phyloP scores from a whole-genome alignment of 331 rosid genomes.

The Dryas integrifolia region DNA sequence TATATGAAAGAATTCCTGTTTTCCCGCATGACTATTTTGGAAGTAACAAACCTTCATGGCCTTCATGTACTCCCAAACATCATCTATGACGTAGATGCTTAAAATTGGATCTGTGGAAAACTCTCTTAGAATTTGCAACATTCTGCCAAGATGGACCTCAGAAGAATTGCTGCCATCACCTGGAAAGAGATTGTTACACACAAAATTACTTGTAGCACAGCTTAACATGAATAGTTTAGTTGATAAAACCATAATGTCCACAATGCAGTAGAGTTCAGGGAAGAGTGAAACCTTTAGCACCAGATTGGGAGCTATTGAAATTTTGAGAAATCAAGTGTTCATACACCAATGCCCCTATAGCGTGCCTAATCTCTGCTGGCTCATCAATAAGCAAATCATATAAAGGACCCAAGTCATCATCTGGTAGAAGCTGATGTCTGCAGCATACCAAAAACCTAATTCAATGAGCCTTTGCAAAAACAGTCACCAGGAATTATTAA shows the following conservation, averaged over 20 bases:
- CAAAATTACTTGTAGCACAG: conserved; percentile 16
- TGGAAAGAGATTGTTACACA: conserved; percentile 35
- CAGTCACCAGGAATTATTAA: conserved; percentile 8
- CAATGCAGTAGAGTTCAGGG: conserved; percentile 14
- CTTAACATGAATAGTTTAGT: conserved; percentile 19
- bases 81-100: conserved; percentile 88
- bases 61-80: conserved; percentile 96
- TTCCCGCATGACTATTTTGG: no score
- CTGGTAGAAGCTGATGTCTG: conserved; percentile 95
- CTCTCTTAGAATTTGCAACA: conserved; percentile 89
- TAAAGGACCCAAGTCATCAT: conserved; percentile 90
- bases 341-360: conserved; percentile 91
- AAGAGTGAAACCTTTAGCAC: conserved; percentile 48
- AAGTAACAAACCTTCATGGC: conserved; percentile 70
- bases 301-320: conserved; percentile 67
- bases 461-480: conserved; percentile 18
- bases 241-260: conserved; percentile 26
- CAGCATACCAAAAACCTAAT: conserved; percentile 30
- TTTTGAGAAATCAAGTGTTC: conserved; percentile 94
- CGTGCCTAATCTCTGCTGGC: conserved; percentile 93
- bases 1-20: no score
- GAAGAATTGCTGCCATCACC: conserved; percentile 71
- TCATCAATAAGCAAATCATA: conserved; percentile 92
- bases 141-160: conserved; percentile 80
- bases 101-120: conserved; percentile 86